Base-by-base conservation (phyloP, 495 filamentous ascomycete genomes). In the Aspergillus homomorphus region DNA sequence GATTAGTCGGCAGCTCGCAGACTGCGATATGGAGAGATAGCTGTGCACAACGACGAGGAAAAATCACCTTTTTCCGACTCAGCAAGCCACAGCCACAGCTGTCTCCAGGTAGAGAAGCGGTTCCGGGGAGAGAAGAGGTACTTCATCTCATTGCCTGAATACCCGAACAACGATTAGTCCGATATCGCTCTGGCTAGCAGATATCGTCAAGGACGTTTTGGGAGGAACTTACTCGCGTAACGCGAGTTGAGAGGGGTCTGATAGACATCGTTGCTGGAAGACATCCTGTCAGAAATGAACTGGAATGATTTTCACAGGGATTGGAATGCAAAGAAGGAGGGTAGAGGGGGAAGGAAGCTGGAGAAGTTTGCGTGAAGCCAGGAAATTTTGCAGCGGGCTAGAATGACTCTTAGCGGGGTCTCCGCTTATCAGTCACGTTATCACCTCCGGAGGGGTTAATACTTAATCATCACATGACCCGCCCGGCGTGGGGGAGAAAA, bases 41-140 rank as follows among this genome's bases (percentile, higher is more conserved):
- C 33, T 38, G 33, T 38, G 33, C 33, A 38, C 33, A 38, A 53
- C 33, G 30, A 42, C 20, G 49, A 48, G 28, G 38, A 22, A 60
- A 53, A 56, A 60, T 62, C 72, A 77, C 89, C 87, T 72, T 87
- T 86, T 74, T 95, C 84, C 23, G 83, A 80, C 77, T 92, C 87
- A n/a, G 91, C 91, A 14, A 96, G 85, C 80, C 83, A 88, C 24
- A 91, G 66, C 91, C 91, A 96, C 48, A 95, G 78, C 62, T 87
- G 75, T 62, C 90, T 83, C 90, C 90, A 94, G 33, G 84, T 90
- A 6, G 84, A 82, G 65, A 80, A 80, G n/a, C 90, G 81, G 54
- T 80, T 83, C 26, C 89, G 82, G 54, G 84, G 83, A 30, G 83
- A 86, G 76, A 93, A 95, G 60, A 93, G 71, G 26, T 73, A 74